These are phyloP conservation scores for Dactylellina drechsleri DNA, from an alignment of 2,329 filamentous ascomycete species.

Conservation along the genomic window DNA sequence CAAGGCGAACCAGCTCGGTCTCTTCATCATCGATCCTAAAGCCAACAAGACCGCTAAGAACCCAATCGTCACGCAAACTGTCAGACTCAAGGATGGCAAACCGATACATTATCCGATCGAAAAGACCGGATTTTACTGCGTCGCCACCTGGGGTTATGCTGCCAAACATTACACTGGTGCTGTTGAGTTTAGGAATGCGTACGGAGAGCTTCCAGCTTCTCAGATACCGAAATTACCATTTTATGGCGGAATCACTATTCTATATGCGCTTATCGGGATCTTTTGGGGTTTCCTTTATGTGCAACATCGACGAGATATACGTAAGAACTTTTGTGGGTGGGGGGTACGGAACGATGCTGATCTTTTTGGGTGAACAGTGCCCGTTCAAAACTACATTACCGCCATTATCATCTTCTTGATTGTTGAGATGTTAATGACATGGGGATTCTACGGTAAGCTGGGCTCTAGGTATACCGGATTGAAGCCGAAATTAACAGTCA, in stretches of 20 bases:
- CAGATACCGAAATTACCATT: constrained; percentile 98
- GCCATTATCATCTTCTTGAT: constrained; percentile 94
- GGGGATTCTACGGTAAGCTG: constrained; percentile 87
- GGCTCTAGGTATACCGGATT: neutral
- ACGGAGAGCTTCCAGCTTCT: constrained; percentile 91
- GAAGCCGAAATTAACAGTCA: constrained; percentile 60
- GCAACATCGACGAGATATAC: constrained; percentile 90
- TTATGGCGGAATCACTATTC: constrained; percentile 91
- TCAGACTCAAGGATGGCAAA: constrained; percentile 79
- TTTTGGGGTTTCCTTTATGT: constrained; percentile 97
- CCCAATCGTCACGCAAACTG: constrained; percentile 79
- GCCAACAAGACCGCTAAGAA: constrained; percentile 76
- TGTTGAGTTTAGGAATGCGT: constrained; percentile 93
- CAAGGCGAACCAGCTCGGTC: constrained; percentile 78
- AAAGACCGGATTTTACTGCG: constrained; percentile 95
- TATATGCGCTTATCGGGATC: constrained; percentile 85
- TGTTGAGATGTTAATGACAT: constrained; percentile 96
- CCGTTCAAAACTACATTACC: constrained; percentile 99
- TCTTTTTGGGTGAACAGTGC: constrained; percentile 67
- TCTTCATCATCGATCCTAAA: constrained; percentile 83
- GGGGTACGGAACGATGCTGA: constrained; percentile 60
- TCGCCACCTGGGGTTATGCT: constrained; percentile 77
- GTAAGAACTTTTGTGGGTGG: constrained; percentile 64
- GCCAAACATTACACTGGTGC: constrained; percentile 76
- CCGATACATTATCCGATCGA: constrained; percentile 83